Evolutionary conservation across 805 yeast genomes (phyloP), one percentile per base, ranked within the genome.

Genomic region (Vanderwaltozyma yarrowii): DNA sequence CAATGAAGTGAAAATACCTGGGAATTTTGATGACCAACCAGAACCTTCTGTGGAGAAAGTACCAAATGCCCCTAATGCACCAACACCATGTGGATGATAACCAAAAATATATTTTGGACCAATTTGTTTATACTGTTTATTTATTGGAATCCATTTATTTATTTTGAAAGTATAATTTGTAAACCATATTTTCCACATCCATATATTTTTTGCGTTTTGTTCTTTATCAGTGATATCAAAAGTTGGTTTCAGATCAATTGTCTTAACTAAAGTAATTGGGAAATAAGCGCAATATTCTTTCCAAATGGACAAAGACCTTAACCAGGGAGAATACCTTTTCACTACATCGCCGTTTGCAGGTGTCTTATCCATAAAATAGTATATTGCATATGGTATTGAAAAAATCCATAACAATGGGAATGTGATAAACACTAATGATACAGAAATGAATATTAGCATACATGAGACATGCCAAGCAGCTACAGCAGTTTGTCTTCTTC

Each of bases 81-180:
- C 87, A 13, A 89, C 88, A 0, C 98, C 98, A 58, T 92, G 98
- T 0, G 98, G 98, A 59, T 88, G 96, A 52, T 85, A 80, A 0
- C 96, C 94, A 61, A 89, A 89, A 2, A 89, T 74, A 58, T 92
- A 89, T 27, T 80, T 65, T 2, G 85, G 88, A 0, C 86, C 89
- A 3, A 75, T 47, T 12, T 45, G 41, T 61, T 35, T 69, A 60
- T 31, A 52, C 49, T 35, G 57, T 24, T 27, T 31, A 35, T 41
- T 37, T 18, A 32, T 4, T 10, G 27, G 15, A 3, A 14, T 21
- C 30, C 42, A 23, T 17, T 34, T 38, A 31, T 40, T 44, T 24
- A 42, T 31, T 20, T 40, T 45, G 13, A 49, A 15, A 7, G 23
- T 20, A 26, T 41, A 39, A 21, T 40, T 45, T 25, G 52, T 51